Conservation (phyloP, 306 rosid genomes). For the Vigna unguiculata region DNA sequence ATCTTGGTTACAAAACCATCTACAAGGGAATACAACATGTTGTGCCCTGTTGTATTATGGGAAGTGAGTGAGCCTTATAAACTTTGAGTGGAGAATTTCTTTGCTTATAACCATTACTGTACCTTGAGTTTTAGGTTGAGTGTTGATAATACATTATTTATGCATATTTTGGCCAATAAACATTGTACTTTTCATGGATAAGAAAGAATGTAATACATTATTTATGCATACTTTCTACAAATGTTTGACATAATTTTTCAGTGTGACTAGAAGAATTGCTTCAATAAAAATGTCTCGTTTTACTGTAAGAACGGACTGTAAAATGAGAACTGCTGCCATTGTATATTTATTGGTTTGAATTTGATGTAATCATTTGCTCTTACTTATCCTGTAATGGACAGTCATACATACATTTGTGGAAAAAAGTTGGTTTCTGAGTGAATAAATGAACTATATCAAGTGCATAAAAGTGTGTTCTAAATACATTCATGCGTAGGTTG, state of each 20-base stretch:
- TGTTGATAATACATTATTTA: too few species aligned
- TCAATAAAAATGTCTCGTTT: neutral
- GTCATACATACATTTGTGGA: neutral
- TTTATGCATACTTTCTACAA: neutral
- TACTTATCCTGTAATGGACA: neutral
- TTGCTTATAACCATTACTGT: too few species aligned
- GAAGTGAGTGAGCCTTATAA: too few species aligned
- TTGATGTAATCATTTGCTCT: neutral
- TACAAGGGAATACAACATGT: too few species aligned
- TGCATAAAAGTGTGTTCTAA: neutral
- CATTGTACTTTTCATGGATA: neutral
- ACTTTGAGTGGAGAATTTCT: too few species aligned
- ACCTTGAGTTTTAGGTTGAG: too few species aligned
- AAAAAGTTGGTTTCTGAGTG: conserved; percentile 14
- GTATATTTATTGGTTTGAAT: conserved; percentile 10
- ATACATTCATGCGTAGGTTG: neutral
- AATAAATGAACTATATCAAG: conserved; percentile 4
- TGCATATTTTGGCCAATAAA: neutral
- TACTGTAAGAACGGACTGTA: neutral
- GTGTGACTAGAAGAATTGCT: neutral
- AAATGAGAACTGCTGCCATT: neutral
- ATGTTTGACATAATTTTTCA: neutral
- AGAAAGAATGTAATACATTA: neutral
- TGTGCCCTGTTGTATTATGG: too few species aligned
- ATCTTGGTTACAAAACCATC: too few species aligned